phyloP scores from a whole-genome alignment of 2,329 filamentous ascomycete genomes.

The Diaporthe sp. region DNA sequence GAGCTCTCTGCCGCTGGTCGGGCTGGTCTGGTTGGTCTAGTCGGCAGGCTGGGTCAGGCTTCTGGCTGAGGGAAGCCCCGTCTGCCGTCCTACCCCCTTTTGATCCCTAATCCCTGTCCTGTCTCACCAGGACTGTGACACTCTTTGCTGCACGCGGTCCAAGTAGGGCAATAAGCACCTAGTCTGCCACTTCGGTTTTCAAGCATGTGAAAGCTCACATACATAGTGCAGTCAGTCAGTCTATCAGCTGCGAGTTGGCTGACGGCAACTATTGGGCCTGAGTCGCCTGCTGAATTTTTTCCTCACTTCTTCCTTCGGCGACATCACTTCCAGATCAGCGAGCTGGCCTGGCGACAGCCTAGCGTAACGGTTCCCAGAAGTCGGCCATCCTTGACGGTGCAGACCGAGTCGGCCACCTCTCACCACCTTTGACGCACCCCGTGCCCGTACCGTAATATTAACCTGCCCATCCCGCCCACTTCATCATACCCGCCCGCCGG shows the following conservation, averaged over 20 bases:
- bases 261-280: neutral
- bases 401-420: slow-evolving; percentile 2
- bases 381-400: neutral
- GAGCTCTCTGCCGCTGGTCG: neutral
- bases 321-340: neutral
- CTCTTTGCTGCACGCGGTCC: neutral
- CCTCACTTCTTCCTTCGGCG: too few species aligned
- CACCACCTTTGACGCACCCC: neutral
- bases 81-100: neutral
- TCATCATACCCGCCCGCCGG: slow-evolving; percentile 17
- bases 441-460: slow-evolving; percentile 6
- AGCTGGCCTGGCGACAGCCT: slow-evolving; percentile 11
- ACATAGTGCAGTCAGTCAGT: neutral
- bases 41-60: too few species aligned
- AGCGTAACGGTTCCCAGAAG: slow-evolving; percentile 25
- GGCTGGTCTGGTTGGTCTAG: neutral
- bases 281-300: slow-evolving; percentile 7
- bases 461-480: neutral
- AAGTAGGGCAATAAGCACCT: too few species aligned
- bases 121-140: neutral
- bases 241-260: slow-evolving; percentile 17
- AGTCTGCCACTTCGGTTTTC: neutral
- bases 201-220: slow-evolving; percentile 28
- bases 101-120: slow-evolving; percentile 10
- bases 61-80: neutral